phyloP scores from a whole-genome alignment of 139 green algal genomes.

The Chlorella sp. region DNA sequence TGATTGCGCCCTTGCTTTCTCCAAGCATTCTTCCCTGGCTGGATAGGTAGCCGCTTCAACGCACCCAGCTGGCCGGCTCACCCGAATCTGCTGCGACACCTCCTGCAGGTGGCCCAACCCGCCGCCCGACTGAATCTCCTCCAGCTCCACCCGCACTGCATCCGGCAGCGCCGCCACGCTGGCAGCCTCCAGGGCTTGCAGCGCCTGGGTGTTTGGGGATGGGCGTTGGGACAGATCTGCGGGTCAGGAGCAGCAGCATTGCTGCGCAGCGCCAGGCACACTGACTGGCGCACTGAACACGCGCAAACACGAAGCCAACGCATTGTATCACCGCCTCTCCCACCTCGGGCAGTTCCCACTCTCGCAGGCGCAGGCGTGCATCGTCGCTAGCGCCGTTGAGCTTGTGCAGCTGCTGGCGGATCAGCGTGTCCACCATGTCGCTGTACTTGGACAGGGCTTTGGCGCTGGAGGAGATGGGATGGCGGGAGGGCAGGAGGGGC shows the following conservation, averaged over 20 bases:
- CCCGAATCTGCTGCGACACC: constrained; percentile 52
- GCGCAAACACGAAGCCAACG: no score
- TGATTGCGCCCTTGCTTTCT: no score
- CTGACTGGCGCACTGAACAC: no score
- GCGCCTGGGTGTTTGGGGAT: not conserved
- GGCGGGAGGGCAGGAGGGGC: no score
- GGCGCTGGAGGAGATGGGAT: constrained; percentile 56
- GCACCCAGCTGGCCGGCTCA: no score
- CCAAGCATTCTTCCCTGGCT: no score
- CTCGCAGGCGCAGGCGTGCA: constrained; percentile 76
- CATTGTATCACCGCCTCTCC: no score
- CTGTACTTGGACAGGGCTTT: constrained; percentile 86
- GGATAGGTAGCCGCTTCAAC: no score
- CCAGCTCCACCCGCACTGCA: constrained; percentile 78
- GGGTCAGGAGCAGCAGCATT: no score
- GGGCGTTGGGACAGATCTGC: no score
- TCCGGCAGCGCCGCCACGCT: constrained; percentile 73
- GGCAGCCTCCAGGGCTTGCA: constrained; percentile 67
- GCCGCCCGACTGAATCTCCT: constrained; percentile 78
- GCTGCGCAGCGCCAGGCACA: no score
- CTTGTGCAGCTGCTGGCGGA: constrained; percentile 57
- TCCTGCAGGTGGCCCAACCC: constrained; percentile 78
- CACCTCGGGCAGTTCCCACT: constrained; percentile 76
- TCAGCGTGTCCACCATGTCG: constrained; percentile 88
- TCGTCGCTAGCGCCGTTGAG: constrained; percentile 77